A percentile compares a stretch with the other conserved stretches of the same genome.
These are phyloP conservation scores for Cystobasidium sp. DNA, from an alignment of 1,284 basidiomycete species.

Conservation along the genomic window DNA sequence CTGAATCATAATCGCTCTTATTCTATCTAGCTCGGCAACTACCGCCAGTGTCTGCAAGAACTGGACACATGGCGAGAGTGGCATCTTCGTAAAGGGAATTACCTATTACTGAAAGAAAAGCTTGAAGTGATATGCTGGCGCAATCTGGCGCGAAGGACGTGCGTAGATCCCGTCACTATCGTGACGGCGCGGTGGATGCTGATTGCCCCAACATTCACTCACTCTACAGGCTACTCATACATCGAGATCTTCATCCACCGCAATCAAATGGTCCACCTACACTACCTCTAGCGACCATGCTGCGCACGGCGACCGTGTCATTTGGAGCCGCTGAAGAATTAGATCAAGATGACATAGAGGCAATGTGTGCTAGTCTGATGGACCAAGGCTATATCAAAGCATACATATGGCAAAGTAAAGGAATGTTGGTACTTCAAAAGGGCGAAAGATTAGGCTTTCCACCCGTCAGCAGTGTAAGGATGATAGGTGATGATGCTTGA, in stretches of 20 bases:
- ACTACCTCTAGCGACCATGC: slow-evolving; percentile 52
- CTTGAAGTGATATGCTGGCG: slow-evolving; percentile 58
- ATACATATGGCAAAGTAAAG: slow-evolving; percentile 57
- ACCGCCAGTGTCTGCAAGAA: slow-evolving; percentile 49
- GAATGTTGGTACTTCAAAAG: slow-evolving; percentile 57
- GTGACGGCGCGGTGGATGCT: not conserved
- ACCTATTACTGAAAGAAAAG: slow-evolving; percentile 57
- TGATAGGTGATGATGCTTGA: slow-evolving; percentile 34
- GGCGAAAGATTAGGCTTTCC: slow-evolving; percentile 56
- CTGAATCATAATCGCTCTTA: not conserved
- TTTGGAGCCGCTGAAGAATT: slow-evolving; percentile 54
- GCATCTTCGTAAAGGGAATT: slow-evolving; percentile 56
- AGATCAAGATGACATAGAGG: slow-evolving; percentile 57
- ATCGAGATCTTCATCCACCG: slow-evolving; percentile 34
- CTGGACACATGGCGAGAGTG: slow-evolving; percentile 55
- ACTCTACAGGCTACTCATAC: slow-evolving; percentile 45
- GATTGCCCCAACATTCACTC: not conserved
- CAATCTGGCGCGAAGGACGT: slow-evolving; percentile 57
- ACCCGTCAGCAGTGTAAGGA: slow-evolving; percentile 46
- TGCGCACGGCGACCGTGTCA: slow-evolving; percentile 54
- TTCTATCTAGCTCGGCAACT: slow-evolving; percentile 55
- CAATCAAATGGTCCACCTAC: slow-evolving; percentile 54
- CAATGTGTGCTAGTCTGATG: slow-evolving; percentile 57
- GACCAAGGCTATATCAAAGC: slow-evolving; percentile 59
- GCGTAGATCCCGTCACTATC: slow-evolving; percentile 36